Evolutionary conservation across 306 rosid genomes (phyloP), one percentile per base, ranked within the genome.

Genomic region (Trifolium pratense): DNA sequence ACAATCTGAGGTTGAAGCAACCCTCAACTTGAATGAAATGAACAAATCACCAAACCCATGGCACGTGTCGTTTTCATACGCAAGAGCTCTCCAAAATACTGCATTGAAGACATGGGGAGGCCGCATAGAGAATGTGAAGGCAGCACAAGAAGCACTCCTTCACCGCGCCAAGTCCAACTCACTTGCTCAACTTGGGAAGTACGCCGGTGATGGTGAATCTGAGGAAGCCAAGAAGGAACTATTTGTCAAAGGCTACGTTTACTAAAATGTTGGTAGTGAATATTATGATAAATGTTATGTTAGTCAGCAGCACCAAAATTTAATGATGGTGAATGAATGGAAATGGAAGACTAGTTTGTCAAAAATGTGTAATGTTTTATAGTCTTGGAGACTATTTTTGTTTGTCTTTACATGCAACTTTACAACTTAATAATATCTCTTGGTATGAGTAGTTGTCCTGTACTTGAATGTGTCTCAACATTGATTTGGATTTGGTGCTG

Each of bases 1-100:
- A 73, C 98, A 93, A 85, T 93, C 98, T 70, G 98, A 93, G 88
- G 86, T 93, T 60, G 98, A 93, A 69, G 97, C 98, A 73, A 93
- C 98, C 57, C 77, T 89, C 61, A 93, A 93, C 94, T 78, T 93
- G 88, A 93, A 93, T 17, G 97, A 97, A 9, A 83, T 83, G 84
- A 83, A 83, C 86, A 76, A 83, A 68, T 66, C 96, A 82, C 89
- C 97, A 81, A 86, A 89, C 90, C 98, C 97, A 40, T 93, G 98
- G 98, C 98, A 91, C 3, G 97, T 93, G 84, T 91, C 98, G 0
- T 93, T 93, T 92, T 93, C 98, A 32, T 93, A 89, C 15, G 98
- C 97, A 21, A 90, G 98, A 85, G 98, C 98, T 34, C 97, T 93
- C 63, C 97, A 91, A 81, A 93, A 93, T 91, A 91, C 98, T 1